phyloP scores from a whole-genome alignment of 441 rosid species.

The Capsella rubella region DNA sequence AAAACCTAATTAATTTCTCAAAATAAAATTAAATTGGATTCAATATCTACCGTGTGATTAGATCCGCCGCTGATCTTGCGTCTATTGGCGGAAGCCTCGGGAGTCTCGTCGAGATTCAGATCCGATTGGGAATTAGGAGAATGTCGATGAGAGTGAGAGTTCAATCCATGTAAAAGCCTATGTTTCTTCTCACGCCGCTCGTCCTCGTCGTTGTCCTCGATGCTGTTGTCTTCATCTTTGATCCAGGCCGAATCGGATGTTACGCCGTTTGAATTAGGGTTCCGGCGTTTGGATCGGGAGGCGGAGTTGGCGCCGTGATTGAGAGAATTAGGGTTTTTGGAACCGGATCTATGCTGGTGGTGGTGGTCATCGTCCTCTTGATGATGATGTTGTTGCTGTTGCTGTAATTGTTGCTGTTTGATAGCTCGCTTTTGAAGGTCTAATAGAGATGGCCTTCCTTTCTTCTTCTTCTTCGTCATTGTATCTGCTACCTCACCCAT shows the following conservation, averaged over 20 bases:
- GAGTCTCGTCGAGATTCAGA: conserved; percentile 47
- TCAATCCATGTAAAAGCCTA: conserved; percentile 67
- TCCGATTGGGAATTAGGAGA: conserved; percentile 42
- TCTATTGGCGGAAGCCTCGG: conserved; percentile 45
- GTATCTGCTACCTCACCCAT: conserved; percentile 58
- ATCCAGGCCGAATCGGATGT: conserved; percentile 43
- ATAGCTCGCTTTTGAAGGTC: conserved; percentile 90
- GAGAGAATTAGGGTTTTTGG: conserved; percentile 59
- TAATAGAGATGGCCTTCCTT: conserved; percentile 90
- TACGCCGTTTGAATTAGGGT: conserved; percentile 48
- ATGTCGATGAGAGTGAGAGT: conserved; percentile 42
- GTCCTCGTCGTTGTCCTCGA: conserved; percentile 58
- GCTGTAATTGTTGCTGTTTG: conserved; percentile 69
- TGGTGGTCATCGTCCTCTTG: conserved; percentile 30
- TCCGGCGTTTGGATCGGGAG: conserved; percentile 61
- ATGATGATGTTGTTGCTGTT: conserved; percentile 53
- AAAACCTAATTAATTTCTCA: conserved; percentile 35
- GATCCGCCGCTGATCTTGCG: conserved; percentile 64
- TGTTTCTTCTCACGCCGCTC: conserved; percentile 80
- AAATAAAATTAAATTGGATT: background rate
- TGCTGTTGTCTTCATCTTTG: conserved; percentile 36
- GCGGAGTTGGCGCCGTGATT: conserved; percentile 26
- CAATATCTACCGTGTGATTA: conserved; percentile 57
- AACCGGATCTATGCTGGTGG: conserved; percentile 43
- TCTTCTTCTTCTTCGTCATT: conserved; percentile 87